phyloP scores from a whole-genome alignment of 108 stramenopile species.

The Pseudonitzschia multiseries region DNA sequence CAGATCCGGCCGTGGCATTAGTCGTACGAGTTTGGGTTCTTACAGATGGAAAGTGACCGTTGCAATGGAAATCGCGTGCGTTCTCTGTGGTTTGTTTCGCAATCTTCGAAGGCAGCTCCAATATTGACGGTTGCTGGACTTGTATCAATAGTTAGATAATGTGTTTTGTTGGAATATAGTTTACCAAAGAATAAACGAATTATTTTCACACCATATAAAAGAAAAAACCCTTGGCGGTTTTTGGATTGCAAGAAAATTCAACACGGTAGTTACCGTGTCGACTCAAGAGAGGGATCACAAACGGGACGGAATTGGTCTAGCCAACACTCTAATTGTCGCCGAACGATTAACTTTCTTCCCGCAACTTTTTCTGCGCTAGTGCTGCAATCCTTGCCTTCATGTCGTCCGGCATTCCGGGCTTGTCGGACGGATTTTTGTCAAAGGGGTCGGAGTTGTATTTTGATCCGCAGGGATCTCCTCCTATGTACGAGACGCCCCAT shows the following conservation, averaged over 20 bases:
- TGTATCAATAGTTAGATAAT: neutral
- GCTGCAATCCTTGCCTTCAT: constrained; percentile 59
- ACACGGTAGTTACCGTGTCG: no score
- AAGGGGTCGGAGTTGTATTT: constrained; percentile 58
- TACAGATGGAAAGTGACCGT: no score
- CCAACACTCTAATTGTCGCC: no score
- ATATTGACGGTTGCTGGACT: neutral
- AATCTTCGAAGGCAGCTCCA: neutral
- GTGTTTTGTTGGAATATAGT: neutral
- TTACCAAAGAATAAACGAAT: no score
- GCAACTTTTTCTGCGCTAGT: constrained; percentile 35
- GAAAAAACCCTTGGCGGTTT: neutral
- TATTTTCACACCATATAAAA: neutral
- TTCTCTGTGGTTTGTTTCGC: neutral
- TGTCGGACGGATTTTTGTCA: constrained; percentile 28
- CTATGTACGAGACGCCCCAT: constrained; percentile 30
- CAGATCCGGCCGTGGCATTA: no score
- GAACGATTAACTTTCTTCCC: neutral
- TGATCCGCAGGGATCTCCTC: constrained; percentile 62
- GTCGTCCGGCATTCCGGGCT: constrained; percentile 51
- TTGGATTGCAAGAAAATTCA: neutral
- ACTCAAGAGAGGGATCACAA: no score
- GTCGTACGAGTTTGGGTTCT: no score
- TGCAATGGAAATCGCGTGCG: neutral
- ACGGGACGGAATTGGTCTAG: no score